These are phyloP conservation scores for Aspergillus hiratsukae DNA, from an alignment of 2,329 filamentous ascomycete genomes.

Conservation along the genomic window DNA sequence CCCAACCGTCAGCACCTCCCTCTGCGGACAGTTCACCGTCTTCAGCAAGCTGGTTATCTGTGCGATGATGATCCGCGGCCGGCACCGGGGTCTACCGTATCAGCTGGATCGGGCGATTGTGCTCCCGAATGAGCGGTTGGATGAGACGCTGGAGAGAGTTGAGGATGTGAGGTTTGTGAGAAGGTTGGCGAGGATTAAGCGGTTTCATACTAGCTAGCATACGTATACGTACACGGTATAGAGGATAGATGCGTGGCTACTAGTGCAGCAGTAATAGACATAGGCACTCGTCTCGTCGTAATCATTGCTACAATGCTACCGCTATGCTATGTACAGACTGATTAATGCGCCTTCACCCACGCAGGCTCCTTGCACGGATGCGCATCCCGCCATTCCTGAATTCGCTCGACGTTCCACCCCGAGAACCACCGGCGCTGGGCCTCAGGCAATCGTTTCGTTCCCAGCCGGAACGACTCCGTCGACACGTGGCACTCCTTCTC, in stretches of 20 bases:
- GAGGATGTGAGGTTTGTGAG: neutral
- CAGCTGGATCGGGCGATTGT: constrained; percentile 46
- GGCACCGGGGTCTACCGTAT: constrained; percentile 52
- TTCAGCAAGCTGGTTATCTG: constrained; percentile 52
- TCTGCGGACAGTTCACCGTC: constrained; percentile 41
- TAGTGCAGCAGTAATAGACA: neutral
- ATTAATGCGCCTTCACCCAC: constrained; percentile 4
- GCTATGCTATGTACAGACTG: neutral
- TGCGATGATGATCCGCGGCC: constrained; percentile 50
- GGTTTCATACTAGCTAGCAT: neutral
- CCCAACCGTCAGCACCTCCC: constrained; percentile 18
- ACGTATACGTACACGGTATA: neutral
- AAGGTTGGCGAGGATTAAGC: neutral
- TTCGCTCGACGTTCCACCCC: constrained; percentile 11
- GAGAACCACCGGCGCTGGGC: constrained; percentile 7
- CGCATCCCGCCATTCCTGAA: constrained; percentile 7
- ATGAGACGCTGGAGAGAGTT: neutral
- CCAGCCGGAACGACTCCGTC: constrained; percentile 10
- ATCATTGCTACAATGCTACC: neutral
- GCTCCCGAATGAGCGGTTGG: constrained; percentile 16
- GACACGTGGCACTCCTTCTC: constrained; percentile 8
- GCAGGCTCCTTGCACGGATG: constrained; percentile 7
- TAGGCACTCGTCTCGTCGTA: neutral
- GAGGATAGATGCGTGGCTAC: neutral
- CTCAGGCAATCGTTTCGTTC: constrained; percentile 3